Conservation (phyloP, 2,329 filamentous ascomycete species). For the Ophiognomonia clavigignenti-juglandacearum region DNA sequence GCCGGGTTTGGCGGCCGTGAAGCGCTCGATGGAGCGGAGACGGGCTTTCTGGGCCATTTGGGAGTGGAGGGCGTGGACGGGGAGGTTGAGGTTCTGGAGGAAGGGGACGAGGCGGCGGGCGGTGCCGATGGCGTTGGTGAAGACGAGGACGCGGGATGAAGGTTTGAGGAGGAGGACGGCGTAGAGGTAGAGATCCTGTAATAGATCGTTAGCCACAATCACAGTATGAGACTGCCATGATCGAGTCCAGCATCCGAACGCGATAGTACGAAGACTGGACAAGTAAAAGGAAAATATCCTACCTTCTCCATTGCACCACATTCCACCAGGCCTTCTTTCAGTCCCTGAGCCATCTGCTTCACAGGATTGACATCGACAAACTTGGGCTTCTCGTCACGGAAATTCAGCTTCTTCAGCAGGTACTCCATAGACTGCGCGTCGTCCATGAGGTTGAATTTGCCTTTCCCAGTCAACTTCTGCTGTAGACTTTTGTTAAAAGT, state of each 20-base stretch:
- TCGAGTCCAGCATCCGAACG: too few relatives aligned
- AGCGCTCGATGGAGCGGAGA: constrained; percentile 85
- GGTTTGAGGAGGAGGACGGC: constrained; percentile 78
- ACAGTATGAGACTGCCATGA: too few relatives aligned
- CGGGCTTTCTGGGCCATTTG: constrained; percentile 96
- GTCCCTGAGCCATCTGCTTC: constrained; percentile 78
- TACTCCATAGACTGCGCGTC: constrained; percentile 88
- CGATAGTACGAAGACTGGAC: constrained; percentile 17
- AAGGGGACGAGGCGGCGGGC: constrained; percentile 82
- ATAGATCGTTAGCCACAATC: too few relatives aligned
- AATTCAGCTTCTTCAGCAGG: constrained; percentile 82
- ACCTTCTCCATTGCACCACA: constrained; percentile 92
- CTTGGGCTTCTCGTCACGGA: constrained; percentile 76
- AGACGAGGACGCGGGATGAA: constrained; percentile 76
- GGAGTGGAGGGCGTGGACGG: constrained; percentile 76
- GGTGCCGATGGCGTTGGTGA: constrained; percentile 92
- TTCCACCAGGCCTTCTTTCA: constrained; percentile 88
- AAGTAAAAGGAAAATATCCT: constrained; percentile 17
- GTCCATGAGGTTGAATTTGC: constrained; percentile 60
- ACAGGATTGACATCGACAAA: constrained; percentile 90
- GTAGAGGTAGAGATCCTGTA: constrained; percentile 88
- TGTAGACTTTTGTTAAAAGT: constrained; percentile 91
- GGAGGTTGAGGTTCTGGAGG: constrained; percentile 74
- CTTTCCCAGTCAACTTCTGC: constrained; percentile 81
- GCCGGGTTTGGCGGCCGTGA: constrained; percentile 59